Base-by-base conservation (phyloP, 2,329 filamentous ascomycete genomes). In the Aspergillus persii region DNA sequence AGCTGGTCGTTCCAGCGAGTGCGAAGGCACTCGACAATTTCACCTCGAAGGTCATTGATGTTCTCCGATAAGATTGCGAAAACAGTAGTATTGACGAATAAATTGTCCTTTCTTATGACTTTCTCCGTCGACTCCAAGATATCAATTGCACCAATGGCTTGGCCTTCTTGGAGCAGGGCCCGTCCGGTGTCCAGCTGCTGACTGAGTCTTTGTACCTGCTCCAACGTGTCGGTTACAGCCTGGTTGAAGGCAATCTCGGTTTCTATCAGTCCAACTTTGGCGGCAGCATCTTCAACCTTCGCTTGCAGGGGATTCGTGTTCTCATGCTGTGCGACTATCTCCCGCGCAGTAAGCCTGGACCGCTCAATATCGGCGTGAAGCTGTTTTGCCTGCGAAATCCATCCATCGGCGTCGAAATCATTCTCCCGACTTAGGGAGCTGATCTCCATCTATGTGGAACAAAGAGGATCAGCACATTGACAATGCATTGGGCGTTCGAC, bases 301-400 rank as follows among this genome's bases (percentile, higher is more conserved):
- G 84, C 82, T 51, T 89, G 81, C 27, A 91, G 79, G 47, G 81
- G 79, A 61, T 86, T 85, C 11, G 88, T 86, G 30, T 82, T 85
- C 69, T 94, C 89, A 54, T 92, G 88, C 68, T 92, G 86, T 49
- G 87, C 84, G 4, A 94, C 84, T 59, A 98, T 96, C 59, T 92
- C 87, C 69, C 88, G 88, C 26, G 94, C 92, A 39, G 92, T 87
- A 15, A 85, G 83, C 68, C 91, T 89, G 27, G 92, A 94, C 50
- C 86, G 85, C 68, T 91, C 86, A 64, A 97, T 94, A 71, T 97
- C 94, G 62, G 88, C 85, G 73, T 96, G 91, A 7, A 97, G 84
- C 54, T 88, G 86, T 75, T 91, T 91, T 51, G 93, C 92, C 74
- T 95, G 91, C 54, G 83, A 79, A 58, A 96, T 90, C 94, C 94